Evolutionary conservation across 257 asterid genomes (phyloP).

Genomic region (Fraxinus cuspidata): DNA sequence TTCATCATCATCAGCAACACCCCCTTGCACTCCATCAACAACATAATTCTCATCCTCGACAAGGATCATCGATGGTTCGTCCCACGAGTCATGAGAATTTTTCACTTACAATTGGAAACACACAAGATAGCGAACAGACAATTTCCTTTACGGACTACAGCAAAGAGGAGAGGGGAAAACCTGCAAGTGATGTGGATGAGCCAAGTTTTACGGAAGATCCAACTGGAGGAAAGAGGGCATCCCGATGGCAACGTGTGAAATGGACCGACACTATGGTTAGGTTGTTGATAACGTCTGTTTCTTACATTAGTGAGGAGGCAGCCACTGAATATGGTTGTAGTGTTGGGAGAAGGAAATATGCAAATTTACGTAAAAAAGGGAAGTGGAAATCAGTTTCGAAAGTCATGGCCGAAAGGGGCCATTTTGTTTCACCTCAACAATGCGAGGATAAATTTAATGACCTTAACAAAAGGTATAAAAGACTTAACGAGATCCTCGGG

Average conservation of each 20-base stretch:
- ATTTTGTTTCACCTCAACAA: slow-evolving; percentile 85
- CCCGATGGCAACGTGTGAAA: slow-evolving; percentile 60
- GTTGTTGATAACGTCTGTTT: slow-evolving; percentile 75
- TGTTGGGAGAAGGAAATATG: slow-evolving; percentile 47
- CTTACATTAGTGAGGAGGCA: slow-evolving; percentile 68
- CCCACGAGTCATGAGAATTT: slow-evolving; percentile 50
- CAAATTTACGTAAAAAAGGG: slow-evolving; percentile 66
- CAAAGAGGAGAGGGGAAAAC: slow-evolving; percentile 47
- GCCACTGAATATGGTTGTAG: slow-evolving; percentile 41
- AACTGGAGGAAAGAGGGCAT: slow-evolving; percentile 49
- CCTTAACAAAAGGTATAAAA: slow-evolving; percentile 81
- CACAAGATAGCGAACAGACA: slow-evolving; percentile 50
- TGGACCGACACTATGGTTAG: slow-evolving; percentile 68
- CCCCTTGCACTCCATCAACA: slow-evolving; percentile 36
- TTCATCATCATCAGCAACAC: slow-evolving; percentile 52
- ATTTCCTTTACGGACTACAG: slow-evolving; percentile 40
- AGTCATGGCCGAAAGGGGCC: slow-evolving; percentile 86
- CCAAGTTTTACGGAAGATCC: slow-evolving; percentile 47
- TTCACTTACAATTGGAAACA: slow-evolving; percentile 55
- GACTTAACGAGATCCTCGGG: slow-evolving; percentile 82
- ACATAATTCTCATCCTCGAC: slow-evolving; percentile 33
- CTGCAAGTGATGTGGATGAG: slow-evolving; percentile 72
- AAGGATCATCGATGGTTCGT: slow-evolving; percentile 42
- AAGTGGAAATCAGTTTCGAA: slow-evolving; percentile 86
- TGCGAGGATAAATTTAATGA: slow-evolving; percentile 93